Conservation (phyloP, 768 basidiomycete genomes). For the Suillus alpinus region DNA sequence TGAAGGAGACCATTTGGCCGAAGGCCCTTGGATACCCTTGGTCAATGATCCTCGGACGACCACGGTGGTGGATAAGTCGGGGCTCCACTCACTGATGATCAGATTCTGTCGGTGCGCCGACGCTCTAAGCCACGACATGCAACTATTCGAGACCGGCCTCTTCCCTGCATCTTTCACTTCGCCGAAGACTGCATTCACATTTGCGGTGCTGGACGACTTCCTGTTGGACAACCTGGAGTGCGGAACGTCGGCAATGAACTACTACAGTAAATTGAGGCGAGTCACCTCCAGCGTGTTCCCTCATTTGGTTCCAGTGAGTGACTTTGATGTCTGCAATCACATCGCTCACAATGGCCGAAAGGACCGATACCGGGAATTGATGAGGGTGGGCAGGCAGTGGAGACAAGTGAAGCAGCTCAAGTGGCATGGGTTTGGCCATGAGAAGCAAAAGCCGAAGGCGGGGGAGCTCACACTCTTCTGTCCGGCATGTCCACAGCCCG, state of each 20-base stretch:
- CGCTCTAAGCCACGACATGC: background rate
- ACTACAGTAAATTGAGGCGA: slow-evolving; percentile 8
- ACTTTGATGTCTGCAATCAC: too few relatives aligned
- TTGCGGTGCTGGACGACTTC: slow-evolving; percentile 6
- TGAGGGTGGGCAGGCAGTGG: too few relatives aligned
- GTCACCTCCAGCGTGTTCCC: too few relatives aligned
- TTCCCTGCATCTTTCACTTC: slow-evolving; percentile 1
- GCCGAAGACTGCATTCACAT: too few relatives aligned
- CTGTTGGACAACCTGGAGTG: slow-evolving; percentile 10
- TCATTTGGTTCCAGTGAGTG: too few relatives aligned
- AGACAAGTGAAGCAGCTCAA: too few relatives aligned
- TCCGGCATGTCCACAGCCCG: too few relatives aligned
- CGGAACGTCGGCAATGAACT: slow-evolving; percentile 12
- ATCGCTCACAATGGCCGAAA: too few relatives aligned
- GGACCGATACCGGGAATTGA: too few relatives aligned
- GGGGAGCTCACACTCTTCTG: too few relatives aligned
- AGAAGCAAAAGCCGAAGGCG: too few relatives aligned
- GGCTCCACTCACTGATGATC: background rate
- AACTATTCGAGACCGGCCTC: background rate
- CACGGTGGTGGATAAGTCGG: background rate
- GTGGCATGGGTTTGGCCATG: too few relatives aligned
- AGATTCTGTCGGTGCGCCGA: background rate
- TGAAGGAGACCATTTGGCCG: background rate
- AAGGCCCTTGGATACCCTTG: background rate
- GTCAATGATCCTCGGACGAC: background rate